A percentile compares a stretch with the other conserved stretches of the same genome.
phyloP scores from a whole-genome alignment of 1,284 basidiomycete genomes.

The Rhodotorula sp. region DNA sequence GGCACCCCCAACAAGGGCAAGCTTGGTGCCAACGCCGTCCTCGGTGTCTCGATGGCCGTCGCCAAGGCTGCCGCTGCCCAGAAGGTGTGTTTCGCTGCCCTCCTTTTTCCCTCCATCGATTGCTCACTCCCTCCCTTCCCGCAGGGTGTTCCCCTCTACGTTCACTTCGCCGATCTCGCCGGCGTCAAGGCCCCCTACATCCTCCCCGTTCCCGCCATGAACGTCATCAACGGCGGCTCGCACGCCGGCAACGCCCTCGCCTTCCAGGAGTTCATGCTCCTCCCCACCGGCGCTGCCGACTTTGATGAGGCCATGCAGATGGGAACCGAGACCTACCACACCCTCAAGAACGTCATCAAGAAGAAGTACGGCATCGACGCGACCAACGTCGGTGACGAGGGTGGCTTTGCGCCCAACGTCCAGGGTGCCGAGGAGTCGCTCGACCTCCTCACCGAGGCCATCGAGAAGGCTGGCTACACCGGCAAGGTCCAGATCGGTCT shows the following conservation, averaged over 20 bases:
- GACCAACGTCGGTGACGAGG: conserved; percentile 99
- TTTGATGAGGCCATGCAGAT: conserved; percentile 99
- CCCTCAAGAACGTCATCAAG: conserved; percentile 98
- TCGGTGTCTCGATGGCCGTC: conserved; percentile 96
- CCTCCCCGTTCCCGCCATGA: conserved; percentile 89
- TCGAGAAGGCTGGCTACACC: conserved; percentile 96
- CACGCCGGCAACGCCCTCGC: conserved; percentile 99
- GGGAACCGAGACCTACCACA: conserved; percentile 97
- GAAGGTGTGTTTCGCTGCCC: conserved; percentile 54
- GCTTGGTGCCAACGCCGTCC: conserved; percentile 98
- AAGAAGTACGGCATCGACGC: conserved; percentile 99
- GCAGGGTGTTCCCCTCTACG: conserved; percentile 85
- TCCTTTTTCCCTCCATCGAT: too few species aligned
- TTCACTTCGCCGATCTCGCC: conserved; percentile 92
- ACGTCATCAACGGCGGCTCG: conserved; percentile 99
- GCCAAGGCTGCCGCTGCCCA: conserved; percentile 90
- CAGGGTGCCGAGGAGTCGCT: conserved; percentile 95
- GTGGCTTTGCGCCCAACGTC: conserved; percentile 98
- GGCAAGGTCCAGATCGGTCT: conserved; percentile 99
- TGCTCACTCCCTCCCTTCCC: background rate
- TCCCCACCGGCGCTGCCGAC: conserved; percentile 84
- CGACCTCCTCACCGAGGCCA: conserved; percentile 91
- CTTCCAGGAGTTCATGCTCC: conserved; percentile 99
- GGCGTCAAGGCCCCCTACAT: conserved; percentile 90
- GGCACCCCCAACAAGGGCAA: conserved; percentile 99